Percentiles rank a stretch among this genome's conserved stretches.
Evolutionary conservation across 2,329 filamentous ascomycete genomes (phyloP).

Genomic region (Fusarium proliferatum): DNA sequence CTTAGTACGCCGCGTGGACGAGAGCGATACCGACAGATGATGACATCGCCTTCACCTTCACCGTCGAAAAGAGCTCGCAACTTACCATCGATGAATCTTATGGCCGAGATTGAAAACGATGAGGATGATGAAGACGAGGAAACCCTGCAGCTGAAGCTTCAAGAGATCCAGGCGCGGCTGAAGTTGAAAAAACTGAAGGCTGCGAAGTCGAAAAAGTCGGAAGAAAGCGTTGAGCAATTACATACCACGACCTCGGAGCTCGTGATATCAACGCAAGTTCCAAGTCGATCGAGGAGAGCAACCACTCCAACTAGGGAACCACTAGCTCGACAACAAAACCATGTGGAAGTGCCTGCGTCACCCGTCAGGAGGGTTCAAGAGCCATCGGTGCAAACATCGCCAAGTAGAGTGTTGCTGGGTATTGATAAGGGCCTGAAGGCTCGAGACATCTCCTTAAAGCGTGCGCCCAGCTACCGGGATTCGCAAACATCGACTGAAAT

Average conservation of each 20-base stretch:
- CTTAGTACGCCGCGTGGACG: slow-evolving; percentile 81
- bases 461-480: slow-evolving; percentile 66
- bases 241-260: slow-evolving; percentile 36
- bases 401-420: slow-evolving; percentile 81
- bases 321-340: slow-evolving; percentile 44
- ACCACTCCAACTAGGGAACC: slow-evolving; percentile 46
- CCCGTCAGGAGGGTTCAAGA: slow-evolving; percentile 72
- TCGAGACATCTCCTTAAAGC: slow-evolving; percentile 84
- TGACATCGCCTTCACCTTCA: slow-evolving; percentile 75
- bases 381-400: slow-evolving; percentile 72
- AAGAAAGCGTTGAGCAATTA: slow-evolving; percentile 32
- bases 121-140: slow-evolving; percentile 88
- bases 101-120: slow-evolving; percentile 52
- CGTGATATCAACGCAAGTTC: slow-evolving; percentile 37
- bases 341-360: slow-evolving; percentile 79
- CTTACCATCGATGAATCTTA: slow-evolving; percentile 47
- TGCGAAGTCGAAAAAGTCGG: slow-evolving; percentile 46
- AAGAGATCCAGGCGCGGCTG: slow-evolving; percentile 88
- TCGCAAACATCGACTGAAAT: slow-evolving; percentile 29
- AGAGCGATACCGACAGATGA: slow-evolving; percentile 75
- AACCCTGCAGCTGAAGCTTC: slow-evolving; percentile 84
- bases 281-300: slow-evolving; percentile 38
- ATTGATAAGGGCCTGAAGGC: slow-evolving; percentile 90
- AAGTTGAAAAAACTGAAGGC: slow-evolving; percentile 89
- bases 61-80: slow-evolving; percentile 55